A percentile compares a stretch with the other conserved stretches of the same genome.
Evolutionary conservation across 164 flowering plant species (phyloP).

Genomic region (Chloranthus sessilifolius): DNA sequence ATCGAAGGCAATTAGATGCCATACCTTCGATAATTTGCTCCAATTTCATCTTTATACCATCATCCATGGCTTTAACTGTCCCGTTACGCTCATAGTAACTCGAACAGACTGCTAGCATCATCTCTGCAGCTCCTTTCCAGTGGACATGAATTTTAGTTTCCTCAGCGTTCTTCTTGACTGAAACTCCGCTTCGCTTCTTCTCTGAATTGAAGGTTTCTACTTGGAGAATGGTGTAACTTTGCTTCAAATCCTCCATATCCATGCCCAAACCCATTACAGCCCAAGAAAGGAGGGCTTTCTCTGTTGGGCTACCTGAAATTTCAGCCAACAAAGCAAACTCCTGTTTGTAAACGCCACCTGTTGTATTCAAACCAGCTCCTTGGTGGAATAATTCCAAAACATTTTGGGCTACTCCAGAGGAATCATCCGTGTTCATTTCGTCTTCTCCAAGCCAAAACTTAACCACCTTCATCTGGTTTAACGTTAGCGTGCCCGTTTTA

Average conservation of each 20-base stretch:
- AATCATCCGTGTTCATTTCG: constrained; percentile 12
- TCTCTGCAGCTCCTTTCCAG: constrained; percentile 75
- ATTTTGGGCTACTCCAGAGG: constrained; percentile 3
- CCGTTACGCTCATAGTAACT: constrained; percentile 35
- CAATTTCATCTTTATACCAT: constrained; percentile 14
- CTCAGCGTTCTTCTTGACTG: constrained; percentile 23
- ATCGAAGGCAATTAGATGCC: constrained; percentile 61
- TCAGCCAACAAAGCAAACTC: constrained; percentile 20
- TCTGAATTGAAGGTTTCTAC: constrained; percentile 62
- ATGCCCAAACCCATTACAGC: constrained; percentile 33
- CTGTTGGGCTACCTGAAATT: constrained; percentile 54
- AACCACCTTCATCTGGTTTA: constrained; percentile 70
- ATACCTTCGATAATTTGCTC: constrained; percentile 39
- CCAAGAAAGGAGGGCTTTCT: constrained; percentile 58
- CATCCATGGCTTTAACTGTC: constrained; percentile 16
- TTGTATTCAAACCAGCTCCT: constrained; percentile 50
- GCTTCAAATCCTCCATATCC: constrained; percentile 32
- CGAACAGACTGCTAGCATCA: constrained; percentile 51
- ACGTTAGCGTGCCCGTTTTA: constrained; percentile 68
- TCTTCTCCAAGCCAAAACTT: constrained; percentile 55
- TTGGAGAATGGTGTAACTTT: constrained; percentile 19
- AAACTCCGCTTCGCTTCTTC: constrained; percentile 52
- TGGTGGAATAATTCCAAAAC: constrained; percentile 38
- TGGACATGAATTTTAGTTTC: constrained; percentile 31
- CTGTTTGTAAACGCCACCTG: constrained; percentile 31